Base-by-base conservation (phyloP, 208 protist species). In the Leishmania martiniquensis region DNA sequence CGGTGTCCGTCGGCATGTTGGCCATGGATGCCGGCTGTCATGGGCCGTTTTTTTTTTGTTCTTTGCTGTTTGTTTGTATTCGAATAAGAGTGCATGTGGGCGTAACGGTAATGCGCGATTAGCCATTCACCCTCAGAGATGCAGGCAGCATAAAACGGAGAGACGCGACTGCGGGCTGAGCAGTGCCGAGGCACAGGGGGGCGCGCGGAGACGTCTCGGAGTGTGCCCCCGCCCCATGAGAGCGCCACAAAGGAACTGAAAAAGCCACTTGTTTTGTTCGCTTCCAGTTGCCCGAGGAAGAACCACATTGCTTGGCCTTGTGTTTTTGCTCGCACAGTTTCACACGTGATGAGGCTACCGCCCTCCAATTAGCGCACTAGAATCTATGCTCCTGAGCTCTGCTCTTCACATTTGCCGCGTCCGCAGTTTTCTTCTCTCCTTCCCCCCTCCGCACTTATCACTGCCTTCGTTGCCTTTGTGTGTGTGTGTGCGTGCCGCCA, bases 31-130 rank as follows among this genome's bases (percentile, higher is more conserved):
- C 37, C 54, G 9, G 20, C 25, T 20, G 25, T 69, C 47, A 69
- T 34, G 51, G 25, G 15, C 76, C 42, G 52, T 1, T 73, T 54
- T 73, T 57, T 73, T 71, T 32, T 25, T 69, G 42, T n/a, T 68
- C 29, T n/a, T 54, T 55, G n/a, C n/a, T n/a, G n/a, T n/a, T n/a
- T n/a, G n/a, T n/a, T n/a, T n/a, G n/a, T n/a, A n/a, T n/a, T 68
- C 49, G 65, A 69, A 69, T 69, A 69, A 69, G 25, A 0, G 62
- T 13, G 62, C 37, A 17, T 47, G 65, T 44, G 17, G 25, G 7
- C 42, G 15, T 9, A 45, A 69, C 15, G 17, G 2, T 4, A 49
- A 49, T 34, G 22, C 20, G 4, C 22, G 10, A 69, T 29, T 47
- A 51, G 15, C 12, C 2, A 20, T 37, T 15, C 62, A 2, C 34